Percentiles rank a stretch among this genome's conserved stretches.
Evolutionary conservation across 495 filamentous ascomycete species (phyloP).

Genomic region (Neurospora terricola): DNA sequence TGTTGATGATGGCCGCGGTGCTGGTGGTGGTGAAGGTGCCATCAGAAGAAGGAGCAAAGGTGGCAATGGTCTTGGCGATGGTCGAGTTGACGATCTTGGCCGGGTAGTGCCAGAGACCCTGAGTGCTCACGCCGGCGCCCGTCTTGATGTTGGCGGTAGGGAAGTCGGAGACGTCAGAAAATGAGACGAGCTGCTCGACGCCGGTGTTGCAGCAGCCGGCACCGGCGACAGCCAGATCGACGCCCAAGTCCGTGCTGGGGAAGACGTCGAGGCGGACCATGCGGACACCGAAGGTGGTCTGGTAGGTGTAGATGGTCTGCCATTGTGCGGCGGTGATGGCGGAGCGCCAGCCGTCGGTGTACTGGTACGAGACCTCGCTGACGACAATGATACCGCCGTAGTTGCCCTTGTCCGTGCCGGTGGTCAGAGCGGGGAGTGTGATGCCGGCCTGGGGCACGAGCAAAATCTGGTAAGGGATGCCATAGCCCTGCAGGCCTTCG

Average conservation of each 20-base stretch:
- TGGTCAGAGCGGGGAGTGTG: constrained; percentile 41
- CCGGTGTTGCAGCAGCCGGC: constrained; percentile 31
- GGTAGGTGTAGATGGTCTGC: constrained; percentile 47
- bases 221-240: constrained; percentile 10
- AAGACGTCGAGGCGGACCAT: constrained; percentile 53
- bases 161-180: constrained; percentile 39
- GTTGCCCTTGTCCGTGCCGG: constrained; percentile 36
- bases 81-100: constrained; percentile 43
- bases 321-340: constrained; percentile 48
- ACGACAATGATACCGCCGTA: constrained; percentile 49
- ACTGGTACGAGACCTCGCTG: constrained; percentile 48
- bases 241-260: constrained; percentile 42
- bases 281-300: constrained; percentile 46
- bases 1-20: constrained; percentile 55
- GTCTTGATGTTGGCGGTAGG: constrained; percentile 40
- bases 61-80: constrained; percentile 43
- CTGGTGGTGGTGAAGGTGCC: constrained; percentile 13
- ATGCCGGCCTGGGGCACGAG: constrained; percentile 43
- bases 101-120: constrained; percentile 49
- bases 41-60: constrained; percentile 32
- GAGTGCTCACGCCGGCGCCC: constrained; percentile 15
- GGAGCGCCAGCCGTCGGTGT: constrained; percentile 37
- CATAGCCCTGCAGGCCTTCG: constrained; percentile 49
- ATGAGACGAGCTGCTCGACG: constrained; percentile 42
- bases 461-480: constrained; percentile 47